These are phyloP conservation scores for Colletotrichum cereale DNA, from an alignment of 2,329 filamentous ascomycete species.

Conservation along the genomic window DNA sequence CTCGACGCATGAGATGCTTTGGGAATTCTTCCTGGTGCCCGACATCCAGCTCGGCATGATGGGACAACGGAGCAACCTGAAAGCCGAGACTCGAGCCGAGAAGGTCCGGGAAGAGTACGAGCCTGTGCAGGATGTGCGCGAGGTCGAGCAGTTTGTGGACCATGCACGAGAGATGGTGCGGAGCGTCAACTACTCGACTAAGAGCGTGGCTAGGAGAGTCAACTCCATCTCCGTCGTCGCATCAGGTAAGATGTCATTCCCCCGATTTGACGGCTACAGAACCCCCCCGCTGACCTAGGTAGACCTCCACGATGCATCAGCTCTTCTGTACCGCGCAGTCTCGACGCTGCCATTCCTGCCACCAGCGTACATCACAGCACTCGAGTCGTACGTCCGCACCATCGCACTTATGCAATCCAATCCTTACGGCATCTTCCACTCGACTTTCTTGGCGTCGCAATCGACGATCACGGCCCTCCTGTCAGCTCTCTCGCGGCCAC, in stretches of 20 bases:
- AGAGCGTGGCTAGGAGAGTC: slow-evolving; percentile 83
- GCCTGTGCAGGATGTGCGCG: slow-evolving; percentile 83
- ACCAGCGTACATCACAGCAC: slow-evolving; percentile 73
- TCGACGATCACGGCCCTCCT: slow-evolving; percentile 87
- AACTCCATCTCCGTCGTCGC: slow-evolving; percentile 78
- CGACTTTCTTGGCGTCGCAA: slow-evolving; percentile 82
- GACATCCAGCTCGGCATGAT: slow-evolving; percentile 93
- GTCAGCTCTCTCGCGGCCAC: slow-evolving; percentile 81
- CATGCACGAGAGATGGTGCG: slow-evolving; percentile 92
- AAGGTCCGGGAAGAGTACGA: slow-evolving; percentile 90
- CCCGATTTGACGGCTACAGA: background rate
- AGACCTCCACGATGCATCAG: slow-evolving; percentile 78
- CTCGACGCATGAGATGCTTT: slow-evolving; percentile 94
- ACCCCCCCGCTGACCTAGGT: slow-evolving; percentile 35
- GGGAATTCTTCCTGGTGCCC: slow-evolving; percentile 98
- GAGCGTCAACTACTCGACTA: slow-evolving; percentile 84
- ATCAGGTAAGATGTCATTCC: slow-evolving; percentile 60
- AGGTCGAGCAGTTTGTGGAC: slow-evolving; percentile 93
- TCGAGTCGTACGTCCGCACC: slow-evolving; percentile 78
- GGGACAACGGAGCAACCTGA: slow-evolving; percentile 86
- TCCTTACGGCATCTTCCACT: slow-evolving; percentile 80
- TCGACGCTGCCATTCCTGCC: slow-evolving; percentile 76
- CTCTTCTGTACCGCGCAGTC: slow-evolving; percentile 65
- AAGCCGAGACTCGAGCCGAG: slow-evolving; percentile 85
- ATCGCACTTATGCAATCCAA: slow-evolving; percentile 77